Evolutionary conservation across 371 early-diverging fungal genomes (phyloP).

Genomic region (Funneliformis caledonium): DNA sequence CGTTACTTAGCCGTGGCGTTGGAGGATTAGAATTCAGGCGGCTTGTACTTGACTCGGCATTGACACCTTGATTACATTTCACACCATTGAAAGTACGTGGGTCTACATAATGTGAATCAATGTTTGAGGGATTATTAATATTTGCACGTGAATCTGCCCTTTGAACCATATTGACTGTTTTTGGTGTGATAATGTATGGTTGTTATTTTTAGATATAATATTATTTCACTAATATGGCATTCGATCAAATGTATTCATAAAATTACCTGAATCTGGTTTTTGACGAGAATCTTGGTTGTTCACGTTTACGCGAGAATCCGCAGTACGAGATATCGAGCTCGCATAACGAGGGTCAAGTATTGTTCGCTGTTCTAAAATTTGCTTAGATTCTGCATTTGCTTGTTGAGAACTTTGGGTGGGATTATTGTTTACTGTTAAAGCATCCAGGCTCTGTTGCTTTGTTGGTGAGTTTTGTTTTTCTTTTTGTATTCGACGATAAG

Average conservation of each 20-base stretch:
- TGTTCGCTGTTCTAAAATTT: not conserved
- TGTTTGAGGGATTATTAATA: not conserved
- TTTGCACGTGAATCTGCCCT: not conserved
- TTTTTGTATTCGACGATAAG: not conserved
- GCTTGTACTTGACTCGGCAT: not conserved
- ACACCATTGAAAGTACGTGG: not conserved
- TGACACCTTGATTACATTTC: not conserved
- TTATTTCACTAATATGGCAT: not conserved
- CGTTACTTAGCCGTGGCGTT: not conserved
- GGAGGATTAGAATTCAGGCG: slow-evolving; percentile 5
- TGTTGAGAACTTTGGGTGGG: not conserved
- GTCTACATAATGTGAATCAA: not conserved
- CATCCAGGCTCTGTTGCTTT: not conserved
- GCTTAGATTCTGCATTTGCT: not conserved
- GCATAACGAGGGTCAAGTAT: not conserved
- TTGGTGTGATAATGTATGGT: not conserved
- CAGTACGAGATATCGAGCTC: too few relatives aligned
- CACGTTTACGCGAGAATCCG: not conserved
- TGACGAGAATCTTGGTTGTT: not conserved
- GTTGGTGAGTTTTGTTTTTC: slow-evolving; percentile 12
- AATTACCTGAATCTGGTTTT: slow-evolving; percentile 2
- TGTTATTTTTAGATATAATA: not conserved
- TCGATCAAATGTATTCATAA: not conserved
- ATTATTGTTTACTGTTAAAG: not conserved
- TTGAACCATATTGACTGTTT: not conserved